A percentile compares a stretch with the other conserved stretches of the same genome.
These are phyloP conservation scores for Coemansia sp. DNA, from an alignment of 192 early-diverging fungal species.

Conservation along the genomic window DNA sequence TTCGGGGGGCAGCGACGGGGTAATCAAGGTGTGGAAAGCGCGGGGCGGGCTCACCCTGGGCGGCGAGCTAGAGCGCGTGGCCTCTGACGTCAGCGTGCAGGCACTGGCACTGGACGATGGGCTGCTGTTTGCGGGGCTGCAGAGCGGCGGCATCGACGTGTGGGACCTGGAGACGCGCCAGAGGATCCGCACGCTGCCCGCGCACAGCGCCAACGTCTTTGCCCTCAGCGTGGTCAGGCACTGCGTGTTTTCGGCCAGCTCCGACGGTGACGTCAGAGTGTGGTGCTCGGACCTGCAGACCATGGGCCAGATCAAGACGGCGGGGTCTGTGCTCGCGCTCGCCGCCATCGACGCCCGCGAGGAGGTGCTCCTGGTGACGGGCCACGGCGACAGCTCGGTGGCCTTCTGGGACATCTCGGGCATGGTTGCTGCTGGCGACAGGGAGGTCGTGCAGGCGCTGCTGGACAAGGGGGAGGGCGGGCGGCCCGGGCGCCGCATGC, in stretches of 20 bases:
- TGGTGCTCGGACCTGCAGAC: conserved; percentile 66
- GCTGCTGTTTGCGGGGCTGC: conserved; percentile 69
- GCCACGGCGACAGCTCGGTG: conserved; percentile 60
- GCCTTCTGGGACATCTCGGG: conserved; percentile 58
- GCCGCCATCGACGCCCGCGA: conserved; percentile 2
- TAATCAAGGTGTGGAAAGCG: conserved; percentile 55
- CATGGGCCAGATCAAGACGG: conserved; percentile 51
- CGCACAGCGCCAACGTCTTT: conserved; percentile 58
- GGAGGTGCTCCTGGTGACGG: conserved; percentile 58
- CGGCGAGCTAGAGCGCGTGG: conserved; percentile 26
- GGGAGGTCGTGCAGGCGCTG: too few species aligned
- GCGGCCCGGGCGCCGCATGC: conserved; percentile 41
- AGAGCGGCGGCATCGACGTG: conserved; percentile 70
- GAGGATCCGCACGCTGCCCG: conserved; percentile 37
- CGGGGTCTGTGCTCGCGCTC: conserved; percentile 59
- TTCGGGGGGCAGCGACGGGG: conserved; percentile 69
- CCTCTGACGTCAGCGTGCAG: conserved; percentile 55
- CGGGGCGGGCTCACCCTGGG: conserved; percentile 29
- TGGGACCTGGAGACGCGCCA: conserved; percentile 75
- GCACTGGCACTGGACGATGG: conserved; percentile 66
- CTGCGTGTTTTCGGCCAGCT: conserved; percentile 61
- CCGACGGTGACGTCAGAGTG: conserved; percentile 67
- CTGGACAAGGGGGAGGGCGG: background rate
- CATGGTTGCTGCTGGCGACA: background rate
- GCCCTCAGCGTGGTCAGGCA: conserved; percentile 46